A percentile compares a stretch with the other conserved stretches of the same genome.
Evolutionary conservation across 1,284 basidiomycete genomes (phyloP).

Genomic region (Vanrija humicola): DNA sequence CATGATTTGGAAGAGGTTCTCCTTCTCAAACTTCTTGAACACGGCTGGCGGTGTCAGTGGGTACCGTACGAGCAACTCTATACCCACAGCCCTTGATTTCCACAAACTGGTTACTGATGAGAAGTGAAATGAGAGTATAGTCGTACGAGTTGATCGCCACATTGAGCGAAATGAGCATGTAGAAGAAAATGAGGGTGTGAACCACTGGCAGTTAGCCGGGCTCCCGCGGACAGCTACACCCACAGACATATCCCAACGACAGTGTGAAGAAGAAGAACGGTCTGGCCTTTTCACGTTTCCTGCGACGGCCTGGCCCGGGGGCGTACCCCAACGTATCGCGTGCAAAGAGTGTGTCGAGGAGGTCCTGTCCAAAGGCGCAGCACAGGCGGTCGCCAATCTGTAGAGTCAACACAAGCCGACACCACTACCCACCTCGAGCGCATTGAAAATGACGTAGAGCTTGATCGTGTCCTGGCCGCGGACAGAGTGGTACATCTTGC

Average conservation of each 20-base stretch:
- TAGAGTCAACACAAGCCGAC: not conserved
- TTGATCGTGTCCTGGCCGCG: constrained; percentile 99
- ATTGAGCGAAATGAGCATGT: constrained; percentile 91
- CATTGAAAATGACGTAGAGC: constrained; percentile 98
- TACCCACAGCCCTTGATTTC: constrained; percentile 89
- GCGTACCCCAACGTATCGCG: constrained; percentile 69
- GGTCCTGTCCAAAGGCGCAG: constrained; percentile 95
- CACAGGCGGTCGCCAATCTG: constrained; percentile 94
- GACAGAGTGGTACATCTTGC: constrained; percentile 98
- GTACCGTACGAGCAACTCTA: not conserved
- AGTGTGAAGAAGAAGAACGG: constrained; percentile 83
- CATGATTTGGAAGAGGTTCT: constrained; percentile 98
- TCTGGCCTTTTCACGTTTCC: constrained; percentile 52
- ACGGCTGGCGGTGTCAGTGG: constrained; percentile 54
- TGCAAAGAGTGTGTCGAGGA: constrained; percentile 94
- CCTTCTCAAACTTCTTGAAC: constrained; percentile 99
- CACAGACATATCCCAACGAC: constrained; percentile 78
- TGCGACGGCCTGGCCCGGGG: constrained; percentile 19
- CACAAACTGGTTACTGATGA: constrained; percentile 98
- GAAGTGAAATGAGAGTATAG: constrained; percentile 86
- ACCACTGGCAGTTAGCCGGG: constrained; percentile 56
- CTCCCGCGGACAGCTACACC: constrained; percentile 29
- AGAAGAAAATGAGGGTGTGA: constrained; percentile 93
- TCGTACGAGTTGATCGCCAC: constrained; percentile 99
- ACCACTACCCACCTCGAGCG: constrained; percentile 62